These are phyloP conservation scores for Gymnopilus junonius DNA, from an alignment of 768 basidiomycete species.

Conservation along the genomic window DNA sequence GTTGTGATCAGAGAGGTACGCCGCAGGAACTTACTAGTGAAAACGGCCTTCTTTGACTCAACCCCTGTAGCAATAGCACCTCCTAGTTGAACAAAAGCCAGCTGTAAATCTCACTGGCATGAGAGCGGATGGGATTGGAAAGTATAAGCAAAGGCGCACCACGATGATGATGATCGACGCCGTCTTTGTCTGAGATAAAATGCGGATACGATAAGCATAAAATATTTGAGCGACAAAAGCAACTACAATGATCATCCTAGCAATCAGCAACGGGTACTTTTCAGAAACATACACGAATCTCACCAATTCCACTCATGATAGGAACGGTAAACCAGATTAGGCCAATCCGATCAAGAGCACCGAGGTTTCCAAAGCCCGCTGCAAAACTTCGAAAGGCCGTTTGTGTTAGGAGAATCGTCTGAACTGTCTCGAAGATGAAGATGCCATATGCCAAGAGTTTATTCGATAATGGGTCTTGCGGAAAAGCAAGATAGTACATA, in stretches of 20 bases:
- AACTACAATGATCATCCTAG: background rate
- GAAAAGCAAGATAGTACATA: background rate
- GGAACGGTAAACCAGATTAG: background rate
- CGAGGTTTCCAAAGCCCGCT: background rate
- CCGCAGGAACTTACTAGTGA: background rate
- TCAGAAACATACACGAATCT: background rate
- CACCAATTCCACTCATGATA: background rate
- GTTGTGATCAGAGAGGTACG: background rate
- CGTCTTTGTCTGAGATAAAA: background rate
- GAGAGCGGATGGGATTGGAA: background rate
- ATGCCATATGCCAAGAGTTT: background rate
- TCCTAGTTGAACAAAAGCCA: background rate
- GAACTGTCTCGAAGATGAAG: background rate
- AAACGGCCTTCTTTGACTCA: slow-evolving; percentile 4
- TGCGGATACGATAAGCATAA: background rate
- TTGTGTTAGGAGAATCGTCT: background rate
- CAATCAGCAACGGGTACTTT: background rate
- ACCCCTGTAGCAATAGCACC: slow-evolving; percentile 2
- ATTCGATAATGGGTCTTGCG: background rate
- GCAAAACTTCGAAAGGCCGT: background rate
- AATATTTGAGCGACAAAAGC: background rate
- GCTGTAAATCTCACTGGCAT: background rate
- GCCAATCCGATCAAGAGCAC: background rate
- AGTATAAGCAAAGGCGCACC: background rate
- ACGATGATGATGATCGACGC: background rate